Evolutionary conservation across 2,329 filamentous ascomycete species (phyloP), one percentile per base, ranked within the genome.

Genomic region (Blumeria graminis): DNA sequence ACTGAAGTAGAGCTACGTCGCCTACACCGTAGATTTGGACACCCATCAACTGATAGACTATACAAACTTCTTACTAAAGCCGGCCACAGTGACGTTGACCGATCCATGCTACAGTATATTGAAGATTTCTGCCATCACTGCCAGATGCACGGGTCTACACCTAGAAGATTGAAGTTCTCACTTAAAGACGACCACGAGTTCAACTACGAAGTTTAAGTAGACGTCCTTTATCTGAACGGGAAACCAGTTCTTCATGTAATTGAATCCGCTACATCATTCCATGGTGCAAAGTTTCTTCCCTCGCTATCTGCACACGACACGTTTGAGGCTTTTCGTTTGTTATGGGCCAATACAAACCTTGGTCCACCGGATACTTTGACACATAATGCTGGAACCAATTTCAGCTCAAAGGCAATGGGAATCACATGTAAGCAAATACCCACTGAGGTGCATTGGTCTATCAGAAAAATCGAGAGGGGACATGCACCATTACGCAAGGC

Each of bases 171-270:
- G 13, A 54, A 54, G 51, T 54, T 54, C 32, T 39, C 35, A 14
- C 51, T 41, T n/a, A 54, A 54, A 41, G 51, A 54, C 32, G 51
- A 54, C 41, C 51, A 38, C 3, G 51, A 39, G 33, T 54, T 54
- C 22, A 54, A 54, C 51, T 54, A 54, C 32, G 51, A 54, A 54
- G 35, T 54, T 54, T 38, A 39, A n/a, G 51, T 54, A 38, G 51
- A 54, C 41, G 13, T 54, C 28, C 28, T 54, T 22, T 54, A 54
- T 38, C 5, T 54, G 39, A 54, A 16, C 41, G 51, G 35, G 22
- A 54, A 22, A 3, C 51, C n/a, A 54, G 13, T 54, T 32, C 35
- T 54, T 54, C 51, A 54, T 38, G 35, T 41, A 38, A 22, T 54
- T 14, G 34, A 41, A 39, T 54, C 33, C 22, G 51, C 51, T 38